These are phyloP conservation scores for Hyaloscypha variabilis DNA, from an alignment of 495 filamentous ascomycete genomes.

Conservation along the genomic window DNA sequence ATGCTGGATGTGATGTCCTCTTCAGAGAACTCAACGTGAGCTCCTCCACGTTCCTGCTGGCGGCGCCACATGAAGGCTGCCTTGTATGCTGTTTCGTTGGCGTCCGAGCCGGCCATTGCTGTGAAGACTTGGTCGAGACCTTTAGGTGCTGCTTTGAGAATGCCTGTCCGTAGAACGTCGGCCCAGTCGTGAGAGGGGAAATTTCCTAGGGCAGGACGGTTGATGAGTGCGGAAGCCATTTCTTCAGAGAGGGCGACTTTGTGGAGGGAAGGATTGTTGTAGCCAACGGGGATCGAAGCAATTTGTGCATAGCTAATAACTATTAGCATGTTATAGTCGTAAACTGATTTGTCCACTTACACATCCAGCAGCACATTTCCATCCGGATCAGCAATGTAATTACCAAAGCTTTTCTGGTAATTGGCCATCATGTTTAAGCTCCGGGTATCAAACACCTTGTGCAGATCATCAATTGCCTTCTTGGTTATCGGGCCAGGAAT, in stretches of 20 bases:
- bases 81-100: conserved; percentile 99
- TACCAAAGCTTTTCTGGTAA: conserved; percentile 72
- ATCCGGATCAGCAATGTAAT: conserved; percentile 87
- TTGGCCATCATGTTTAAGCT: conserved; percentile 92
- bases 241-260: conserved; percentile 72
- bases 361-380: conserved; percentile 80
- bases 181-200: conserved; percentile 94
- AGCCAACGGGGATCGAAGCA: conserved; percentile 94
- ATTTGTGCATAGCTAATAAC: conserved; percentile 81
- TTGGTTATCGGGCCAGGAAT: conserved; percentile 84
- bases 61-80: conserved; percentile 98
- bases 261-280: conserved; percentile 86
- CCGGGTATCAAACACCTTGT: conserved; percentile 90
- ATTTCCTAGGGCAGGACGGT: conserved; percentile 94
- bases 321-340: conserved; percentile 2
- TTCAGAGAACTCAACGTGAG: conserved; percentile 78
- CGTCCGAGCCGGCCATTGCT: conserved; percentile 92
- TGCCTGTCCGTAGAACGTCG: conserved; percentile 79
- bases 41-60: conserved; percentile 83
- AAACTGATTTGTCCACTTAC: conserved; percentile 47
- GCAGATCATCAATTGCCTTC: conserved; percentile 70
- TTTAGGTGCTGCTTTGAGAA: conserved; percentile 86
- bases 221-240: conserved; percentile 85
- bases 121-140: conserved; percentile 97
- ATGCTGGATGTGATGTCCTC: conserved; percentile 80